Percentiles rank a stretch among this genome's conserved stretches.
Evolutionary conservation across 495 filamentous ascomycete species (phyloP).

Genomic region (Chaetomium fimeti): DNA sequence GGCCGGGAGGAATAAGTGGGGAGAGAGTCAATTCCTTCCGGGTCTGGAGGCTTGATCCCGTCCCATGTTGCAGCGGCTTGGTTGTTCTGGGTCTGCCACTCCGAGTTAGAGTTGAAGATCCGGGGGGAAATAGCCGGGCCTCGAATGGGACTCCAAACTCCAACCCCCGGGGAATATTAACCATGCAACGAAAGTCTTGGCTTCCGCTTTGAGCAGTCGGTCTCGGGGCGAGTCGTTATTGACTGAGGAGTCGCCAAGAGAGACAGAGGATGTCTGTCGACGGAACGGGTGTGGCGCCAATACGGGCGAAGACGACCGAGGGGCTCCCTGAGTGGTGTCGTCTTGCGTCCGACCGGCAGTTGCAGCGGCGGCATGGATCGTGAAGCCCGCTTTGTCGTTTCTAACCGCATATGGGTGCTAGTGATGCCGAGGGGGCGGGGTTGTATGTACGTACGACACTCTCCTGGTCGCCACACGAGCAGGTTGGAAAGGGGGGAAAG

Average conservation of each 20-base stretch:
- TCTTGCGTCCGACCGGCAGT: not conserved
- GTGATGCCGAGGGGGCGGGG: too few relatives aligned
- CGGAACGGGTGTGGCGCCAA: conserved; percentile 9
- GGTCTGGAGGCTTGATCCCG: not conserved
- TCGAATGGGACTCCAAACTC: not conserved
- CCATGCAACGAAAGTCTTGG: conserved; percentile 4
- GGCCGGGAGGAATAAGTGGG: not conserved
- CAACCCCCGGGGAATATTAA: not conserved
- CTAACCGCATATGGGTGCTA: too few relatives aligned
- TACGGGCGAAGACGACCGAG: not conserved
- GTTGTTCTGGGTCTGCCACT: not conserved
- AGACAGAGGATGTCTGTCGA: not conserved
- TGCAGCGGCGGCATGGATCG: not conserved
- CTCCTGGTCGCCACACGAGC: too few relatives aligned
- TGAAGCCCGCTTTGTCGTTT: not conserved
- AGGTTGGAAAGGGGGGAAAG: too few relatives aligned
- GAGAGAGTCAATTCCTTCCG: not conserved
- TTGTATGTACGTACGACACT: too few relatives aligned
- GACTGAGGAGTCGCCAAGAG: not conserved
- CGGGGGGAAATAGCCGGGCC: conserved; percentile 4
- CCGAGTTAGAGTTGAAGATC: not conserved
- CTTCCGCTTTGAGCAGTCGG: not conserved
- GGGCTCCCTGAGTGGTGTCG: not conserved
- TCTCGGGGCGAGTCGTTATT: not conserved
- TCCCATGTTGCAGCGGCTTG: conserved; percentile 3